Percentiles rank a stretch among this genome's conserved stretches.
These are phyloP conservation scores for Paramecium tetraurelia DNA, from an alignment of 73 alveolate species.

Conservation along the genomic window DNA sequence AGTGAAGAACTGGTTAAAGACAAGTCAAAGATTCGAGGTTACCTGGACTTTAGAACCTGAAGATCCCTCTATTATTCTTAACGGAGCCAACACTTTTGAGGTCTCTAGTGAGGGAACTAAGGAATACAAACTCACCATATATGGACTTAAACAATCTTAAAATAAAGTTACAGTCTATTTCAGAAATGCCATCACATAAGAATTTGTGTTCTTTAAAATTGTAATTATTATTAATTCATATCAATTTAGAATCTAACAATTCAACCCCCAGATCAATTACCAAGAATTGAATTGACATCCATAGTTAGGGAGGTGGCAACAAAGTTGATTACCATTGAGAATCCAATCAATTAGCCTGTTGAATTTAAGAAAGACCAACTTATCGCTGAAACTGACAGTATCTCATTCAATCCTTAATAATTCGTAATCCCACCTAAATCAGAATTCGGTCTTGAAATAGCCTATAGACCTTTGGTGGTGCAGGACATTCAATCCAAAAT, in stretches of 20 bases:
- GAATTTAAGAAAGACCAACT: constrained; percentile 83
- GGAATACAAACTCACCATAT: constrained; percentile 93
- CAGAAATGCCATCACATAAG: constrained; percentile 89
- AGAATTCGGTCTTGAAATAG: constrained; percentile 94
- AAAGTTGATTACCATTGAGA: constrained; percentile 90
- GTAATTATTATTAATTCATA: constrained; percentile 54
- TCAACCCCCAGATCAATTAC: constrained; percentile 81
- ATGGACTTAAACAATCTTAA: constrained; percentile 85
- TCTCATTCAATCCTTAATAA: constrained; percentile 88
- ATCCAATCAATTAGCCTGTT: constrained; percentile 89
- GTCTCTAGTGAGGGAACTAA: constrained; percentile 91
- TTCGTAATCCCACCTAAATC: constrained; percentile 93
- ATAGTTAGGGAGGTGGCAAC: constrained; percentile 93
- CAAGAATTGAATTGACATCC: constrained; percentile 85
- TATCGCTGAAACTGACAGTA: constrained; percentile 81
- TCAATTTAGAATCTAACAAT: constrained; percentile 62
- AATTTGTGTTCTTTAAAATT: constrained; percentile 84
- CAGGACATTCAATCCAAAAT: constrained; percentile 83
- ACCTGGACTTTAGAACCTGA: constrained; percentile 94
- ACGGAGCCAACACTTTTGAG: constrained; percentile 98
- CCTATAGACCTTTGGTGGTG: constrained; percentile 92
- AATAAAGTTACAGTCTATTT: constrained; percentile 91
- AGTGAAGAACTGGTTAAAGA: constrained; percentile 95
- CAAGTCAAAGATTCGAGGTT: constrained; percentile 95
- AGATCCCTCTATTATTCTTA: constrained; percentile 83